Evolutionary conservation across 73 alveolate genomes (phyloP).

Genomic region (Symbiodinium natans): DNA sequence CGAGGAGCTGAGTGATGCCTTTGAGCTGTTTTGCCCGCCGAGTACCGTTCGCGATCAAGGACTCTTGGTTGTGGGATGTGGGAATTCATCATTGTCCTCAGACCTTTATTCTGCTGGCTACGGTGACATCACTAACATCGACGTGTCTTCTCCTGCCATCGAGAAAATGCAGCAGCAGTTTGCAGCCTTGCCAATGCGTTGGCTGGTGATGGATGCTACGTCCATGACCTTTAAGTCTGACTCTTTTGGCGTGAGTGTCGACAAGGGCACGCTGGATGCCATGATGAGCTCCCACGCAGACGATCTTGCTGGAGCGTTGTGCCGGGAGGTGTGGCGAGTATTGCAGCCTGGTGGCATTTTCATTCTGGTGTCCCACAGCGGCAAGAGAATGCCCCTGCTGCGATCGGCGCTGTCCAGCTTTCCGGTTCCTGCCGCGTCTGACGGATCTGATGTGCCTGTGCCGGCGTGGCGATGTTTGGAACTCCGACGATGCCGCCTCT

Average conservation of each 20-base stretch:
- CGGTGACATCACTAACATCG: constrained; percentile 58
- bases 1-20: constrained; percentile 25
- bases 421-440: too few relatives aligned
- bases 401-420: neutral
- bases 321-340: constrained; percentile 57
- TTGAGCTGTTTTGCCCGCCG: neutral
- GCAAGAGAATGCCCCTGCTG: constrained; percentile 42
- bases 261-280: constrained; percentile 85
- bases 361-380: constrained; percentile 53
- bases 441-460: too few relatives aligned
- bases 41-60: neutral
- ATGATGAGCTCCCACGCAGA: constrained; percentile 37
- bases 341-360: constrained; percentile 46
- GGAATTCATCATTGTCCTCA: constrained; percentile 45
- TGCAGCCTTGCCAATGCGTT: neutral
- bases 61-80: constrained; percentile 32
- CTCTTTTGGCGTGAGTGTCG: constrained; percentile 26
- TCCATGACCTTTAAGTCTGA: constrained; percentile 11
- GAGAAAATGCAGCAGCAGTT: constrained; percentile 46
- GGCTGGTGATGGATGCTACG: constrained; percentile 67
- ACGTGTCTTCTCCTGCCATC: constrained; percentile 51
- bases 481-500: constrained; percentile 28
- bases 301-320: constrained; percentile 53
- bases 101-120: constrained; percentile 45
- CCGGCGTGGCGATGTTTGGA: constrained; percentile 32